These are phyloP conservation scores for Ceriops tagal DNA, from an alignment of 345 rosid species.

Conservation along the genomic window DNA sequence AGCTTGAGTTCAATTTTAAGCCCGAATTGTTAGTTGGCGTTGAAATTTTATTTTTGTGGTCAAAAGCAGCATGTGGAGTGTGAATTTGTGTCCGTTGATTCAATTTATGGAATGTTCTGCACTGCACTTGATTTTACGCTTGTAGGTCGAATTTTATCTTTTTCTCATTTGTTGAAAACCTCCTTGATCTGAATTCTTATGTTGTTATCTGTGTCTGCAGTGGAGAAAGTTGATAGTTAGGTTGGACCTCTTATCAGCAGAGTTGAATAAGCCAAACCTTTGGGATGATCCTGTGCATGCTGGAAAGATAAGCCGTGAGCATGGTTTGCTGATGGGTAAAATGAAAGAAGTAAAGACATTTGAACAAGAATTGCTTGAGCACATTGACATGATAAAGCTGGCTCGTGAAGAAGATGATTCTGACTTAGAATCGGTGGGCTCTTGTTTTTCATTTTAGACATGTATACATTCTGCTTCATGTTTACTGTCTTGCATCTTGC, in stretches of 20 bases:
- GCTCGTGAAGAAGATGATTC: conserved; percentile 82
- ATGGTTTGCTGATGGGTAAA: conserved; percentile 65
- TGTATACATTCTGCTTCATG: conserved; percentile 35
- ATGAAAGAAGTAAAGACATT: conserved; percentile 70
- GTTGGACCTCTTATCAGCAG: conserved; percentile 52
- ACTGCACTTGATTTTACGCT: background rate
- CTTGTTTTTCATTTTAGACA: conserved; percentile 66
- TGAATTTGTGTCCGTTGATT: too few species aligned
- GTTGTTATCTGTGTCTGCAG: conserved; percentile 40
- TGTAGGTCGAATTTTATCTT: background rate
- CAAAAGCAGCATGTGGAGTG: background rate
- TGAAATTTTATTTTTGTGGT: background rate
- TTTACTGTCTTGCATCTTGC: conserved; percentile 10
- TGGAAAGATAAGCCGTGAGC: conserved; percentile 85
- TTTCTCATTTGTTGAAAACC: background rate
- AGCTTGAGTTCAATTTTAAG: too few species aligned
- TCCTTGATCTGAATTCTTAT: background rate
- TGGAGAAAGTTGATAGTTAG: conserved; percentile 75
- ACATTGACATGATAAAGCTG: conserved; percentile 90
- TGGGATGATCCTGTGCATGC: conserved; percentile 92
- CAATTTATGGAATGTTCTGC: too few species aligned
- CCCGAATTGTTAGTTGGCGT: too few species aligned
- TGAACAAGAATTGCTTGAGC: conserved; percentile 82
- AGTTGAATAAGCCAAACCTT: conserved; percentile 67
- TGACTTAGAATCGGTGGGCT: conserved; percentile 92